A percentile compares a stretch with the other conserved stretches of the same genome.
Conservation (phyloP, 352 stramenopile genomes). For the Phytophthora macrochlamydospora region DNA sequence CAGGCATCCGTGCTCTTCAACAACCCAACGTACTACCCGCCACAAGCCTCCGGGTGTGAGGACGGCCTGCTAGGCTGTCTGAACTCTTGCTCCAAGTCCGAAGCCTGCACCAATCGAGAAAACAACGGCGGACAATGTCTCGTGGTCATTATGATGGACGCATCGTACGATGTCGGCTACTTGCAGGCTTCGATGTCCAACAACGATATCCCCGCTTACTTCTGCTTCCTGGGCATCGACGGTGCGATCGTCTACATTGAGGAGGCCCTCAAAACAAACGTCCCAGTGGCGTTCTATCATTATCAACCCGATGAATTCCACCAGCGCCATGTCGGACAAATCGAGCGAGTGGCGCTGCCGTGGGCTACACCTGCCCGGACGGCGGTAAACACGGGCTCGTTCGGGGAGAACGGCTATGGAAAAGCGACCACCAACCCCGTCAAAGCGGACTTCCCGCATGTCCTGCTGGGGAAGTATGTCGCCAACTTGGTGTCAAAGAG, state of each 20-base stretch:
- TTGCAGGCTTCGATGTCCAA: slow-evolving; percentile 47
- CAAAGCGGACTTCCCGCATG: slow-evolving; percentile 41
- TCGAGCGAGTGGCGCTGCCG: slow-evolving; percentile 49
- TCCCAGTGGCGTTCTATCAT: slow-evolving; percentile 51
- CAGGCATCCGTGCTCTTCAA: slow-evolving; percentile 27
- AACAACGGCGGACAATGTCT: slow-evolving; percentile 38
- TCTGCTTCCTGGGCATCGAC: slow-evolving; percentile 45
- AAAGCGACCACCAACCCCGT: slow-evolving; percentile 48
- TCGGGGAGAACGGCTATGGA: slow-evolving; percentile 58
- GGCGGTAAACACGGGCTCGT: slow-evolving; percentile 30
- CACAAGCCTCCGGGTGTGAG: slow-evolving; percentile 19
- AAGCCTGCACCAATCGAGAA: slow-evolving; percentile 43
- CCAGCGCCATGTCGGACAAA: slow-evolving; percentile 19
- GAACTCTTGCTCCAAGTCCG: slow-evolving; percentile 49
- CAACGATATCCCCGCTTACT: slow-evolving; percentile 43
- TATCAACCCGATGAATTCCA: slow-evolving; percentile 58
- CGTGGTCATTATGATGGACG: slow-evolving; percentile 48
- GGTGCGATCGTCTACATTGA: slow-evolving; percentile 27
- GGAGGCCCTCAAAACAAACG: slow-evolving; percentile 31
- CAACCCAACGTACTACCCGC: slow-evolving; percentile 33
- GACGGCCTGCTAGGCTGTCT: slow-evolving; percentile 43
- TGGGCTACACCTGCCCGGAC: slow-evolving; percentile 28
- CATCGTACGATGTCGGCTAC: slow-evolving; percentile 41
- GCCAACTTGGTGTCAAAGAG: slow-evolving; percentile 18
- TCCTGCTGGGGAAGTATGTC: slow-evolving; percentile 44